A percentile compares a stretch with the other conserved stretches of the same genome.
These are phyloP conservation scores for Entelexis paramagnoliae DNA, from an alignment of 1,139 yeast genomes.

Conservation along the genomic window DNA sequence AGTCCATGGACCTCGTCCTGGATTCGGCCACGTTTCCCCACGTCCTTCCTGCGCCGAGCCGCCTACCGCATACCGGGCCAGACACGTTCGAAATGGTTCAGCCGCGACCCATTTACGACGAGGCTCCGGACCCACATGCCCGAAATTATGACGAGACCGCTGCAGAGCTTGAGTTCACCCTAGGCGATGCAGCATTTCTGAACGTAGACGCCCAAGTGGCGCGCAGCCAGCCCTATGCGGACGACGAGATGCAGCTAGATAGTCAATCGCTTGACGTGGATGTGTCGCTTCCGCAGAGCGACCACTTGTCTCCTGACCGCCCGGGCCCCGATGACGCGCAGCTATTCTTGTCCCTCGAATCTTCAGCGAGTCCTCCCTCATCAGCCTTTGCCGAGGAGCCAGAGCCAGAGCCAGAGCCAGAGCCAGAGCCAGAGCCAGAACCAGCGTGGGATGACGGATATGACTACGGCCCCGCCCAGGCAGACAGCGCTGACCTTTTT, in stretches of 20 bases:
- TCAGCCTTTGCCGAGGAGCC: too few relatives aligned
- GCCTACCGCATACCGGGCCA: background rate
- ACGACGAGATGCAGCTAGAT: background rate
- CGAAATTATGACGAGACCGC: background rate
- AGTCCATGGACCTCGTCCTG: background rate
- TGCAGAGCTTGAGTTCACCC: background rate
- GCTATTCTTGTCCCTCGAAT: background rate
- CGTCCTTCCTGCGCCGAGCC: background rate
- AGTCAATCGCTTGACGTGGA: background rate
- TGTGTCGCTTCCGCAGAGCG: background rate
- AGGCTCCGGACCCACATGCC: background rate
- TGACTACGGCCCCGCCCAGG: too few relatives aligned
- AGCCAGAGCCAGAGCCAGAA: too few relatives aligned
- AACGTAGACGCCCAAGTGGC: background rate
- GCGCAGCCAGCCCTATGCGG: background rate
- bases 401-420: too few relatives aligned
- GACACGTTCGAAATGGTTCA: background rate
- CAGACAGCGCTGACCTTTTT: too few relatives aligned
- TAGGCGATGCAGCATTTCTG: background rate
- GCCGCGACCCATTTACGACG: background rate
- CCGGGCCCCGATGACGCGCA: background rate
- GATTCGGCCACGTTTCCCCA: background rate
- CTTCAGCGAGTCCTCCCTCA: too few relatives aligned
- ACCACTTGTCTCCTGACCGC: too few relatives aligned
- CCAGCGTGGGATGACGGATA: too few relatives aligned